Evolutionary conservation across 2,329 filamentous ascomycete species (phyloP), one percentile per base, ranked within the genome.

Genomic region (Alternaria viburni): DNA sequence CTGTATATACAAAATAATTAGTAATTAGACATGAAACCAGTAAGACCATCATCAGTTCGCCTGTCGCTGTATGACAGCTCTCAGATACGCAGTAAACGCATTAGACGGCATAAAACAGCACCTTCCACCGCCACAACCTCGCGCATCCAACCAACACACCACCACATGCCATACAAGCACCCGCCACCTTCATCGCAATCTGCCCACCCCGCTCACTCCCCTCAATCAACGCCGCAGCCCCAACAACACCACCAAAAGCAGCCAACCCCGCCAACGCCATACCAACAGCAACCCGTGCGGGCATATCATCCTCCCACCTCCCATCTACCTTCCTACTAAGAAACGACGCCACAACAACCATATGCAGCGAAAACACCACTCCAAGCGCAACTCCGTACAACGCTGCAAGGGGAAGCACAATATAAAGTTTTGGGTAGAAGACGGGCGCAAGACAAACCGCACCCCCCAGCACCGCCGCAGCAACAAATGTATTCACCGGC

Each of bases 341-440:
- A 23, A 52, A 52, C 0, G 1, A 5, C 17, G 49, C 49, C 15
- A 3, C 17, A 8, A 51, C 49, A 23, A 51, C 32, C 49, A 51
- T 51, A 23, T 36, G 49, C 5, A 36, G 30, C 4, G 55, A 41
- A 15, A 64, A 11, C 2, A 65, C 32, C 11, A 45, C 26, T 0
- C 69, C 69, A 13, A 71, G 23, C 21, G 61, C 59, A 17, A 46
- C 21, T 1, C 68, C 66, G 59, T 64, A 66, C 8, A 30, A n/a
- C 1, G 23, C 62, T 1, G 32, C 66, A 19, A 57, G 36, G 0
- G 19, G 10, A n/a, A 52, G 6, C 5, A n/a, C 9, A 11, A 56
- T 15, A 15, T 12, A 23, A 8, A 62, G 17, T 3, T 9, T 17
- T 8, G 43, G 56, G 32, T 58, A 51, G 4, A 54, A 2, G 2